phyloP scores from a whole-genome alignment of 495 filamentous ascomycete species.

The Xylaria telfairii region DNA sequence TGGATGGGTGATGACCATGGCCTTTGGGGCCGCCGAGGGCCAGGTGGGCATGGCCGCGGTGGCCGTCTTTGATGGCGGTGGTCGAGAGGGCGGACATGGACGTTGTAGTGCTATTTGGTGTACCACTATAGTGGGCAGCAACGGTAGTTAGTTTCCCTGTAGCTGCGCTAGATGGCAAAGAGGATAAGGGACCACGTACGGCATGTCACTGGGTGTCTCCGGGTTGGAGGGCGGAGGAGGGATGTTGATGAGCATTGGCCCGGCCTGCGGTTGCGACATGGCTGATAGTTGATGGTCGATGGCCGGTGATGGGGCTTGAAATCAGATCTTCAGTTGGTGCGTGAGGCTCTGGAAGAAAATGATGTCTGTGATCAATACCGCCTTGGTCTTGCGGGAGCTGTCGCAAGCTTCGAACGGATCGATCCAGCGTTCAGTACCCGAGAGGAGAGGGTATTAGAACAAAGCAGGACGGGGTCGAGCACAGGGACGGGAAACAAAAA shows the following conservation, averaged over 20 bases:
- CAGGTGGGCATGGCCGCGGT: conserved; percentile 71
- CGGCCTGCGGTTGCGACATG: conserved; percentile 48
- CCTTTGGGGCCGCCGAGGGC: conserved; percentile 54
- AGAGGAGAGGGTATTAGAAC: neutral
- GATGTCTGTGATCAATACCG: neutral
- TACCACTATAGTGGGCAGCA: conserved; percentile 63
- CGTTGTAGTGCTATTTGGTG: conserved; percentile 87
- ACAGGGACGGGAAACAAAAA: neutral
- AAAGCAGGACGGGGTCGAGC: neutral
- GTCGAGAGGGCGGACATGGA: conserved; percentile 87
- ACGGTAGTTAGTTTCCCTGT: conserved; percentile 5
- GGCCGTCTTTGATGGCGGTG: conserved; percentile 92
- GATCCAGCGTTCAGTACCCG: neutral
- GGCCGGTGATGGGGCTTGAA: neutral
- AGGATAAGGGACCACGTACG: conserved; percentile 63
- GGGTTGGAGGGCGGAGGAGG: conserved; percentile 83
- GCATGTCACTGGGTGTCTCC: conserved; percentile 88
- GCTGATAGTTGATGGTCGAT: conserved; percentile 14
- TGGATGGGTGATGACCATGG: conserved; percentile 65
- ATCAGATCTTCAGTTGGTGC: conserved; percentile 8
- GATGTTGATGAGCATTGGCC: conserved; percentile 80
- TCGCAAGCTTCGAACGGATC: conserved; percentile 7
- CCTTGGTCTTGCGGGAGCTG: conserved; percentile 12
- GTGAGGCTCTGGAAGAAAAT: neutral
- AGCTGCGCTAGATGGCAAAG: conserved; percentile 3